Conservation (phyloP, 768 basidiomycete species). For the Termitomyces sp. region DNA sequence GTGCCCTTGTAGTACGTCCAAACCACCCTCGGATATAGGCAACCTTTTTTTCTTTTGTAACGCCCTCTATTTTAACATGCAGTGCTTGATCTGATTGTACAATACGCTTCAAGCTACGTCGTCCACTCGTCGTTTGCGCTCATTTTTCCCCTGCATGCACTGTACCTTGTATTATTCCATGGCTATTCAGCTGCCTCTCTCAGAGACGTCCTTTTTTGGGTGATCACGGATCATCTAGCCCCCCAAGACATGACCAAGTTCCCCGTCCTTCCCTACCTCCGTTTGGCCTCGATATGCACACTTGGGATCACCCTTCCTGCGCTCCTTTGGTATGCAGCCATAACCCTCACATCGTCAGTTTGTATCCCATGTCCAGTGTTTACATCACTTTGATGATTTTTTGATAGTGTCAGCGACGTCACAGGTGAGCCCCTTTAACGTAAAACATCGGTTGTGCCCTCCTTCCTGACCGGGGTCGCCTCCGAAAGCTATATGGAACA, state of each 20-base stretch:
- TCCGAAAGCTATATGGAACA: slow-evolving; percentile 71
- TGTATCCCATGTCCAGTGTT: slow-evolving; percentile 11
- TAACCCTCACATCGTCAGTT: slow-evolving; percentile 72
- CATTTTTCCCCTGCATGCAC: slow-evolving; percentile 79
- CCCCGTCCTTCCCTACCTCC: slow-evolving; percentile 30
- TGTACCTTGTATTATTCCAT: slow-evolving; percentile 52
- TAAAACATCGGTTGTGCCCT: slow-evolving; percentile 3
- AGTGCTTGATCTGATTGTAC: background rate
- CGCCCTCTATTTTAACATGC: slow-evolving; percentile 19
- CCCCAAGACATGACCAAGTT: slow-evolving; percentile 30
- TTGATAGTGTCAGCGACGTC: slow-evolving; percentile 68
- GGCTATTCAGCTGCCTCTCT: slow-evolving; percentile 44
- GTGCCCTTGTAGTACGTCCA: slow-evolving; percentile 62
- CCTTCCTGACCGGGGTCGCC: slow-evolving; percentile 6
- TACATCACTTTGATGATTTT: background rate
- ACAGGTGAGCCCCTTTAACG: slow-evolving; percentile 41
- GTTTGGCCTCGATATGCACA: slow-evolving; percentile 40
- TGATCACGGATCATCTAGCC: slow-evolving; percentile 43
- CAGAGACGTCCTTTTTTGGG: slow-evolving; percentile 44
- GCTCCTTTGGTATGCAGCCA: slow-evolving; percentile 72
- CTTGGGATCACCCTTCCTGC: slow-evolving; percentile 57
- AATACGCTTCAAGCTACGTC: slow-evolving; percentile 53
- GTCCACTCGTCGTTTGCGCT: slow-evolving; percentile 80
- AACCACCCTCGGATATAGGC: slow-evolving; percentile 67
- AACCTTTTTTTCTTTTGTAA: slow-evolving; percentile 88